phyloP scores from a whole-genome alignment of 2,329 filamentous ascomycete species.

The Fusarium sp. region DNA sequence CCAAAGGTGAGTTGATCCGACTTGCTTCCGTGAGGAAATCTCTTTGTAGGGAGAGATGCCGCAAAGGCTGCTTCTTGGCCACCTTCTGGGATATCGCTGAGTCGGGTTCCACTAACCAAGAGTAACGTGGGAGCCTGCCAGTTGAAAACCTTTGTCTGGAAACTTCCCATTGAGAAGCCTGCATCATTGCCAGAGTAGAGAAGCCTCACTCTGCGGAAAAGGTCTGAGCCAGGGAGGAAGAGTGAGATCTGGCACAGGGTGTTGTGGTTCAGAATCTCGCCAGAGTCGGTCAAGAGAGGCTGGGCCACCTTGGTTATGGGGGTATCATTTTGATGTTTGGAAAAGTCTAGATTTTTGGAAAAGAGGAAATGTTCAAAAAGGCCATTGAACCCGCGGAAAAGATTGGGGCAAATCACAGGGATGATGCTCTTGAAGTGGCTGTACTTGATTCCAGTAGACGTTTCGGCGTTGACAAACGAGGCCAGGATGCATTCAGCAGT shows the following conservation, averaged over 20 bases:
- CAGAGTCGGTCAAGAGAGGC: slow-evolving; percentile 63
- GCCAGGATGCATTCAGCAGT: slow-evolving; percentile 75
- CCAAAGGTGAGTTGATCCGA: slow-evolving; percentile 72
- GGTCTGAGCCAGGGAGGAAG: slow-evolving; percentile 72
- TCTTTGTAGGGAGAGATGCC: slow-evolving; percentile 72
- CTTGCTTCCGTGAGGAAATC: slow-evolving; percentile 65
- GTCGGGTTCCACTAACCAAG: slow-evolving; percentile 73
- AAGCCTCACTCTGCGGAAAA: slow-evolving; percentile 74
- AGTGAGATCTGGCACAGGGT: slow-evolving; percentile 78
- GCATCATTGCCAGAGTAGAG: slow-evolving; percentile 78
- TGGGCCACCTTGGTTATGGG: slow-evolving; percentile 50
- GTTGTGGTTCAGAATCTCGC: slow-evolving; percentile 74
- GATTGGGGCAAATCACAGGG: slow-evolving; percentile 70
- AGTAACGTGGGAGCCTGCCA: slow-evolving; percentile 81
- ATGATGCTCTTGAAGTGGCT: slow-evolving; percentile 71
- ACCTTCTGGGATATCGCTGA: slow-evolving; percentile 61
- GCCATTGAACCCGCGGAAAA: slow-evolving; percentile 75
- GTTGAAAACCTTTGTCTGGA: slow-evolving; percentile 80
- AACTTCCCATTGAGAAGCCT: slow-evolving; percentile 82
- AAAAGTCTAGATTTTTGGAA: slow-evolving; percentile 76
- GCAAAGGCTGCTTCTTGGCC: slow-evolving; percentile 69
- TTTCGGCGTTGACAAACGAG: slow-evolving; percentile 74
- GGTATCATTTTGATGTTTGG: slow-evolving; percentile 57
- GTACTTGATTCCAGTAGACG: slow-evolving; percentile 72
- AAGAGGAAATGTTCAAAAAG: slow-evolving; percentile 83